phyloP scores from a whole-genome alignment of 2,329 filamentous ascomycete genomes.

The Apiospora malaysiana region DNA sequence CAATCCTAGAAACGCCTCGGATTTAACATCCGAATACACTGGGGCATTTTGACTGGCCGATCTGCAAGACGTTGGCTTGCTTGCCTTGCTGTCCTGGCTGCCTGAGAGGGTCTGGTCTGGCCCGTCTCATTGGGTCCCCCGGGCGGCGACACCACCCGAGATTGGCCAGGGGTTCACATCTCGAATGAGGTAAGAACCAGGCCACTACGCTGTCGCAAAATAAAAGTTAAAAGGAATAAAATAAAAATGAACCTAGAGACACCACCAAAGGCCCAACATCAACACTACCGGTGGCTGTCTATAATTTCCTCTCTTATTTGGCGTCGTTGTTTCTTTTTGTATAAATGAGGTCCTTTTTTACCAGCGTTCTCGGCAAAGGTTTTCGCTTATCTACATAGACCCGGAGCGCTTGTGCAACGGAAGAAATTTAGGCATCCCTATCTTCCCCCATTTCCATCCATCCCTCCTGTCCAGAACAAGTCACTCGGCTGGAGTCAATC shows the following conservation, averaged over 20 bases:
- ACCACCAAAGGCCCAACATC: not conserved
- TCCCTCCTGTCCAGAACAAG: not conserved
- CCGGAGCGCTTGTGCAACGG: not conserved
- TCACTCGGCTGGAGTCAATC: not conserved
- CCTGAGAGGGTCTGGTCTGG: not conserved
- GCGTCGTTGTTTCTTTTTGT: not conserved
- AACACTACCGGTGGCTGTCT: not conserved
- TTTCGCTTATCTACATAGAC: not conserved
- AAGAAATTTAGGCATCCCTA: not conserved
- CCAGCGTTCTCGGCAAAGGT: not conserved
- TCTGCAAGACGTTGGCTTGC: not conserved
- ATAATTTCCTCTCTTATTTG: not conserved
- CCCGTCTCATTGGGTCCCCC: not conserved
- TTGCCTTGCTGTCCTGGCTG: not conserved
- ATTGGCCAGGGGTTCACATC: not conserved
- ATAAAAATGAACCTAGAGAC: no score
- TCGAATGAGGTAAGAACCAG: not conserved
- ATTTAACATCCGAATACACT: not conserved
- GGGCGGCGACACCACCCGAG: not conserved
- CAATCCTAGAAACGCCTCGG: not conserved
- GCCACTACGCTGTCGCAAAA: not conserved
- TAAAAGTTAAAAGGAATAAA: not conserved
- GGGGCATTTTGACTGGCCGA: not conserved
- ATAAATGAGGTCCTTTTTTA: no score
- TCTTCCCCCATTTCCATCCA: not conserved